Percentiles rank a stretch among this genome's conserved stretches.
These are phyloP conservation scores for Penicillium sp. DNA, from an alignment of 2,329 filamentous ascomycete genomes.

Conservation along the genomic window DNA sequence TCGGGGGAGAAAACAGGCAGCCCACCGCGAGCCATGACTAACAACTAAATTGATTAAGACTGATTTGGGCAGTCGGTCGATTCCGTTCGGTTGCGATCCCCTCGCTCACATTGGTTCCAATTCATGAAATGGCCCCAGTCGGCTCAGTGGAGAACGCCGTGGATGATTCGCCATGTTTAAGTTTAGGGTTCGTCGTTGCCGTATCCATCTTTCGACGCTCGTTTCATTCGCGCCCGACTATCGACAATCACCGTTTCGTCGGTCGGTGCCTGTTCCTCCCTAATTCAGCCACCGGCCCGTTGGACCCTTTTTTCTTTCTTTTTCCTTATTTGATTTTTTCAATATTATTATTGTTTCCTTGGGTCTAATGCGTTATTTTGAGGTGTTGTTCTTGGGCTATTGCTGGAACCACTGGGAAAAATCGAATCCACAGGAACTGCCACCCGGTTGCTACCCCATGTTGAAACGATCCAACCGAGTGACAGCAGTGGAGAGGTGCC, in stretches of 20 bases:
- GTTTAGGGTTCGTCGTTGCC: constrained; percentile 12
- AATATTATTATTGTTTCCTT: too few relatives aligned
- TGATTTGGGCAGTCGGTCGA: constrained; percentile 14
- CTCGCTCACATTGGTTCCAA: background rate
- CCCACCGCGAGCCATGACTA: constrained; percentile 1
- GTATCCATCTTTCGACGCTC: background rate
- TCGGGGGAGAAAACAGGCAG: constrained; percentile 1
- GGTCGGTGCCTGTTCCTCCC: constrained; percentile 19
- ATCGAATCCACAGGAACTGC: too few relatives aligned
- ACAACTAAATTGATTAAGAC: background rate
- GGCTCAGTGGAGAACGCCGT: background rate
- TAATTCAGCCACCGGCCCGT: constrained; percentile 15
- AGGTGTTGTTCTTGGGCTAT: too few relatives aligned
- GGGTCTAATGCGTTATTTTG: too few relatives aligned
- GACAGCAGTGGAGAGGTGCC: constrained; percentile 11
- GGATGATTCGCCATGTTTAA: constrained; percentile 18
- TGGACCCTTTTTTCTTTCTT: constrained; percentile 5
- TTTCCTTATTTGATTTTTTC: too few relatives aligned
- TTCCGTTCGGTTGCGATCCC: constrained; percentile 6
- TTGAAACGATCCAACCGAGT: background rate
- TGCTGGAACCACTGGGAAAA: too few relatives aligned
- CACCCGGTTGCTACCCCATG: constrained; percentile 3
- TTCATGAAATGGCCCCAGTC: background rate
- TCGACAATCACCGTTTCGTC: constrained; percentile 4
- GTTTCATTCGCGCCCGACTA: constrained; percentile 3